Base-by-base conservation (phyloP, 2,329 filamentous ascomycete species). In the Sporothrix brunneoviolacea region DNA sequence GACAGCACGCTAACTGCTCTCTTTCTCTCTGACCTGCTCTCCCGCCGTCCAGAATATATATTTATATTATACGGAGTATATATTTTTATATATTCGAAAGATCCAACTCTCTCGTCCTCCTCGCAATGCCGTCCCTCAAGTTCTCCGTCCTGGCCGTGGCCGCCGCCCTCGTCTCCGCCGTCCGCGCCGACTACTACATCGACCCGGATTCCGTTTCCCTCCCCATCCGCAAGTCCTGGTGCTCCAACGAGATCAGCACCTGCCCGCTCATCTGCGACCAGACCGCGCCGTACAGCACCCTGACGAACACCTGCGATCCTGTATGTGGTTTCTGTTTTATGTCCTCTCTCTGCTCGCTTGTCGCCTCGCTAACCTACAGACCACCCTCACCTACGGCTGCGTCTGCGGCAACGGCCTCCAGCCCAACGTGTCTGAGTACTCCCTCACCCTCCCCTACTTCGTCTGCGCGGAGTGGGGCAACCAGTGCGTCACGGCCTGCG, bases 401-500 rank as follows among this genome's bases (percentile, higher is more conserved):
- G 72, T 88, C 59, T 93, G 87, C 71, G 74, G 75, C 55, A 75
- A 85, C 63, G 77, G 79, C 63, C 64, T 75, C 55, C 69, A 76
- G 47, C 87, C 87, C 58, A 90, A 91, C 68, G 69, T 88, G 43
- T 80, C 83, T 61, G 77, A 91, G 68, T 93, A 85, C 76, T 84
- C 83, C 18, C 75, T 88, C 59, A 91, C 87, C 1, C 73, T 93
- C 22, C 87, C 88, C 30, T 91, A 81, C 76, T 88, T 83, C 70
- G 75, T 82, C 60, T 93, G 87, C 76, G 75, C 75, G 41, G 75
- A 85, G 68, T 88, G 77, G 75, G 83, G 80, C 59, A 80, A 71
- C 64, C 79, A 88, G 67, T 89, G 85, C 64, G 81, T 85, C 12
- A 62, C 57, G 2, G 66, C 55, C 52, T 90, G 86, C 67, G 70